Conservation (phyloP, 768 basidiomycete species). For the Lepiota venenata region DNA sequence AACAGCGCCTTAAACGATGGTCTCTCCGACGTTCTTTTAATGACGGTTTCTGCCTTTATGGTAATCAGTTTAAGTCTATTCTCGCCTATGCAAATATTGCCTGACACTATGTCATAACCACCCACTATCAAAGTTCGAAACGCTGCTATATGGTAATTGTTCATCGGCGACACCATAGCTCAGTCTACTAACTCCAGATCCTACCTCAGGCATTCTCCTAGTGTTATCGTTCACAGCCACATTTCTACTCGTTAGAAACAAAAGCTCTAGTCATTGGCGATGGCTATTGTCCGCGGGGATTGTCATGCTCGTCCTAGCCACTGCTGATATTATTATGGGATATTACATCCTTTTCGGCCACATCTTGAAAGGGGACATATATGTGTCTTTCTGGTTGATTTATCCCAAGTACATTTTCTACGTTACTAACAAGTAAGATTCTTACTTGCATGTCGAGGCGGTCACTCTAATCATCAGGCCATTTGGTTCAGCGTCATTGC, state of each 20-base stretch:
- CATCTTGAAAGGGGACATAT: background rate
- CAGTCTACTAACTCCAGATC: too few species aligned
- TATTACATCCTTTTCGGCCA: constrained; percentile 3
- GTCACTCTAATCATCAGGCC: background rate
- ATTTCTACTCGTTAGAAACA: background rate
- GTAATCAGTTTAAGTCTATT: background rate
- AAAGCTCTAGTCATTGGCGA: background rate
- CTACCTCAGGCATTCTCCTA: background rate
- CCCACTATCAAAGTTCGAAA: background rate
- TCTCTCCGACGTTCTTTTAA: background rate
- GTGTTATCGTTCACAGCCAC: background rate
- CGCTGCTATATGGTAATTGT: background rate
- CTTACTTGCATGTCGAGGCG: background rate
- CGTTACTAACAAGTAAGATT: constrained; percentile 5
- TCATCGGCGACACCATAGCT: too few species aligned
- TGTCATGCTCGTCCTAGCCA: constrained; percentile 1
- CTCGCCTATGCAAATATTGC: too few species aligned
- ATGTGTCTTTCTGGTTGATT: background rate
- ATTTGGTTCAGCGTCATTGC: background rate
- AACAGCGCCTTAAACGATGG: background rate
- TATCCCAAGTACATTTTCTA: constrained; percentile 6
- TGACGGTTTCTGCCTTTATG: background rate
- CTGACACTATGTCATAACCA: background rate
- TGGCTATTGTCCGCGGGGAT: background rate
- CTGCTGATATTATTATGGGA: background rate